phyloP scores from a whole-genome alignment of 2,329 filamentous ascomycete genomes.

The Penicillium digitatum region DNA sequence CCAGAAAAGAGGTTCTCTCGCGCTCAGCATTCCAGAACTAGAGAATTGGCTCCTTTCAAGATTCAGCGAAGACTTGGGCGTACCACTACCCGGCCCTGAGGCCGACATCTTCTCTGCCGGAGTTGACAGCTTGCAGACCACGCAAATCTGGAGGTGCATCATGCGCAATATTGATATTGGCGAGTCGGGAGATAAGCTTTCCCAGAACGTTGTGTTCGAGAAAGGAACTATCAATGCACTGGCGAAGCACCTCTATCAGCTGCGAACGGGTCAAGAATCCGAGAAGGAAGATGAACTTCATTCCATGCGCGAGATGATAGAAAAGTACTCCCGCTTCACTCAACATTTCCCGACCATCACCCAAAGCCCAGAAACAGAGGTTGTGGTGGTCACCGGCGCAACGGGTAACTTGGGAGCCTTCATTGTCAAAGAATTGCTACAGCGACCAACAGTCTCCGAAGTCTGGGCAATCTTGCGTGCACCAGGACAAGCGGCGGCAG shows the following conservation, averaged over 20 bases:
- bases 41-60: conserved; percentile 46
- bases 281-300: conserved; percentile 40
- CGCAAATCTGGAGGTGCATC: conserved; percentile 53
- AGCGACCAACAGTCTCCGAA: conserved; percentile 36
- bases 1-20: conserved; percentile 20
- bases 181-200: conserved; percentile 40
- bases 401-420: conserved; percentile 65
- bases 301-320: conserved; percentile 47
- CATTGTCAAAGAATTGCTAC: conserved; percentile 48
- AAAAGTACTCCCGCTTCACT: conserved; percentile 43
- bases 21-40: conserved; percentile 11
- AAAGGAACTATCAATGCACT: conserved; percentile 50
- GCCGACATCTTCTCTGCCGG: conserved; percentile 59
- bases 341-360: conserved; percentile 24
- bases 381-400: conserved; percentile 56
- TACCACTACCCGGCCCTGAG: conserved; percentile 30
- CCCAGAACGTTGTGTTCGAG: conserved; percentile 59
- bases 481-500: conserved; percentile 37
- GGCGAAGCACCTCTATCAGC: conserved; percentile 43
- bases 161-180: conserved; percentile 50
- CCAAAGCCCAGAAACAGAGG: conserved; percentile 23
- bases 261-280: conserved; percentile 39
- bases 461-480: conserved; percentile 57
- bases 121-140: conserved; percentile 57
- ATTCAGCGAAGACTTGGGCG: conserved; percentile 22